A percentile compares a stretch with the other conserved stretches of the same genome.
Evolutionary conservation across 345 rosid species (phyloP).

Genomic region (Brassica napus): Da-Ae NC_063448.1:36571501-36572000

Average conservation of each 20-base stretch:
- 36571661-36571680: conserved; percentile 93
- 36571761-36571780: conserved; percentile 50
- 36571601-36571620: conserved; percentile 14
- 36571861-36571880: conserved; percentile 1
- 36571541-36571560: neutral
- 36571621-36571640: conserved; percentile 55
- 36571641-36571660: conserved; percentile 67
- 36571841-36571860: conserved; percentile 96
- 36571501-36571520: neutral
- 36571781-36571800: conserved; percentile 92
- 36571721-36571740: conserved; percentile 19
- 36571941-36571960: no score
- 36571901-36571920: no score
- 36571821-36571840: conserved; percentile 98
- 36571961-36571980: no score
- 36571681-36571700: conserved; percentile 35
- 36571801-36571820: conserved; percentile 89
- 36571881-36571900: neutral
- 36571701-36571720: conserved; percentile 26
- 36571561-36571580: neutral
- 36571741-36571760: conserved; percentile 31
- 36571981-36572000: no score
- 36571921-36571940: no score
- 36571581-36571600: conserved; percentile 17
- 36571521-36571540: no score